Base-by-base conservation (phyloP, 139 green algal genomes). In the Tetraselmis chui region DNA sequence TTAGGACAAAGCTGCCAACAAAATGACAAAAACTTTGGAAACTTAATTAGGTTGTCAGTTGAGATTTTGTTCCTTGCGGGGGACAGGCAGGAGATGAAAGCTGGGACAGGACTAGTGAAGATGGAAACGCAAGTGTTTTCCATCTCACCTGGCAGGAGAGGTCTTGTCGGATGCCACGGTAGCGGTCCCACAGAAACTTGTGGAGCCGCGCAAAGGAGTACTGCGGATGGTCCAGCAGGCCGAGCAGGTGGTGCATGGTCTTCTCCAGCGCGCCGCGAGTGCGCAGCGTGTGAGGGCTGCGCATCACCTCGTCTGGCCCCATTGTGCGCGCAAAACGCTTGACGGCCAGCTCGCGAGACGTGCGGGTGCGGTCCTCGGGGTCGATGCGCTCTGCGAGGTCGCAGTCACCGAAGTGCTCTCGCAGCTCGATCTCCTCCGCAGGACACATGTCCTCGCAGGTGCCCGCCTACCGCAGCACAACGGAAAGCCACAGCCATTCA, bases 131-230 rank as follows among this genome's bases (percentile, higher is more conserved):
- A 28, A 78, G 26, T n/a, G 76, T 76, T 67, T 87, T 83, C 59
- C 80, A 59, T 18, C 96, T 88, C 28, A 87, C 86, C 67, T 96
- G 93, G 76, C 96, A 87, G 31, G 86, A 90, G 30, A 96, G 82
- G 85, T 96, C 93, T 79, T 92, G 89, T 24, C 93, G 89, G 29
- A 98, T 86, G 45, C 88, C 87, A 26, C 94, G 84, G 85, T 94
- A 97, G 23, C 94, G 86, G 84, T 97, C 94, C 94, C 94, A 97
- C 81, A 97, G 87, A 78, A 97, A 97, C 75, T 87, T 89, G 85
- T 97, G 94, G 30, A 94, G 45, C 83, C 32, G 87, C 11, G 22
- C 83, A 45, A 25, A 93, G 80, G 29, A 59, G 32, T 82, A 84
- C 75, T 87, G 83, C 29, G 80, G 31, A 2, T 81, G 81, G 74